Evolutionary conservation across 208 protist genomes (phyloP).

Genomic region (Trypanosoma boissoni): DNA sequence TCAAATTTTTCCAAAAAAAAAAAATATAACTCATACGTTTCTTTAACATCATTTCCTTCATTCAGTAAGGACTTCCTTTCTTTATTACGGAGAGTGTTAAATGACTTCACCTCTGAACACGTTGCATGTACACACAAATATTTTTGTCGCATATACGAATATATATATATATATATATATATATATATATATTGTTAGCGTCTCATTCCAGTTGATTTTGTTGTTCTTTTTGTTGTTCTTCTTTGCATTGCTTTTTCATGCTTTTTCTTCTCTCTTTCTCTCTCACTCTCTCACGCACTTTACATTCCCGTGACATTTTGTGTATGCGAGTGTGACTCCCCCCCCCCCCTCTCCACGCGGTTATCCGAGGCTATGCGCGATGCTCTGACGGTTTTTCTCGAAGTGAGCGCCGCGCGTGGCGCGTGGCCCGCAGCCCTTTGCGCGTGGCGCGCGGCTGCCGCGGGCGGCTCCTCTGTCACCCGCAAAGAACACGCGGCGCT

Average conservation of each 20-base stretch:
- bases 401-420: constrained; percentile 28
- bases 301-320: neutral
- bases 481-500: constrained; percentile 9
- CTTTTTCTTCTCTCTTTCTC: neutral
- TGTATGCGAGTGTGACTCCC: constrained; percentile 1
- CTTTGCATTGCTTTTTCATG: neutral
- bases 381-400: constrained; percentile 26
- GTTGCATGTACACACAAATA: too few relatives aligned
- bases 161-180: neutral
- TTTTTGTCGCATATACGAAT: neutral
- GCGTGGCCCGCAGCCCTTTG: constrained; percentile 27
- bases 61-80: too few relatives aligned
- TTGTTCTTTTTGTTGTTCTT: neutral
- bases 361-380: constrained; percentile 16
- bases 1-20: too few relatives aligned
- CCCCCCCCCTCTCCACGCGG: neutral
- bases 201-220: neutral
- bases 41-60: too few relatives aligned
- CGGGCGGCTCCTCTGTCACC: neutral
- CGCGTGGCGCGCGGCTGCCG: constrained; percentile 8
- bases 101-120: too few relatives aligned
- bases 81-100: too few relatives aligned
- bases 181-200: neutral
- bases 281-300: neutral
- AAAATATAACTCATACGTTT: too few relatives aligned